Conservation (phyloP, 306 rosid species). For the Bauhinia variegata region DNA sequence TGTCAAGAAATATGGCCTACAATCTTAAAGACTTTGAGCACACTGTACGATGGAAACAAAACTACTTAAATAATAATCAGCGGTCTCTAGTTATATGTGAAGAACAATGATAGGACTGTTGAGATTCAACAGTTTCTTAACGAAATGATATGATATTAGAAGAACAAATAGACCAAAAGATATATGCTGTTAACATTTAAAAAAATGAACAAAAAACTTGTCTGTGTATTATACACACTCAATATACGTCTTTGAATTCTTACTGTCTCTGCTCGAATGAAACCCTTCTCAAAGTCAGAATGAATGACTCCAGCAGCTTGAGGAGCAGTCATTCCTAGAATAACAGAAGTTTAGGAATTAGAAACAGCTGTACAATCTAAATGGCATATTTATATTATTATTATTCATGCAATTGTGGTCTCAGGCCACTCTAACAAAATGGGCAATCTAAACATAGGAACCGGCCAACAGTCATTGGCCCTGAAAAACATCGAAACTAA, state of each 20-base stretch:
- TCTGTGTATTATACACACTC: no score
- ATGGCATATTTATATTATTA: conserved; percentile 11
- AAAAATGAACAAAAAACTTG: no score
- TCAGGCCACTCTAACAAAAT: conserved; percentile 13
- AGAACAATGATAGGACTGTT: not conserved
- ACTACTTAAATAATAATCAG: not conserved
- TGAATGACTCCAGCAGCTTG: conserved; percentile 99
- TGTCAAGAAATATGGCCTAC: not conserved
- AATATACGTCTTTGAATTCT: conserved; percentile 30
- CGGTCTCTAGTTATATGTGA: not conserved
- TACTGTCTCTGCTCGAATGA: conserved; percentile 97
- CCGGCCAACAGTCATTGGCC: not conserved
- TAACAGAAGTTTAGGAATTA: conserved; percentile 37
- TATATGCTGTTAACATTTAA: no score
- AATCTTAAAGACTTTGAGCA: not conserved
- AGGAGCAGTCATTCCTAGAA: conserved; percentile 97
- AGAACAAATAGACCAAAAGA: not conserved
- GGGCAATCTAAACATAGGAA: not conserved
- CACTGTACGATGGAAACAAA: not conserved
- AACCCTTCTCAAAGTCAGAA: conserved; percentile 98
- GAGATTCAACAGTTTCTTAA: not conserved
- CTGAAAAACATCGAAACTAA: no score
- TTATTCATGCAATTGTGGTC: conserved; percentile 16
- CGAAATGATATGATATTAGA: not conserved
- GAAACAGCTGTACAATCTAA: conserved; percentile 30